These are phyloP conservation scores for Microthlaspi erraticum DNA, from an alignment of 345 rosid genomes.

Conservation along the genomic window DNA sequence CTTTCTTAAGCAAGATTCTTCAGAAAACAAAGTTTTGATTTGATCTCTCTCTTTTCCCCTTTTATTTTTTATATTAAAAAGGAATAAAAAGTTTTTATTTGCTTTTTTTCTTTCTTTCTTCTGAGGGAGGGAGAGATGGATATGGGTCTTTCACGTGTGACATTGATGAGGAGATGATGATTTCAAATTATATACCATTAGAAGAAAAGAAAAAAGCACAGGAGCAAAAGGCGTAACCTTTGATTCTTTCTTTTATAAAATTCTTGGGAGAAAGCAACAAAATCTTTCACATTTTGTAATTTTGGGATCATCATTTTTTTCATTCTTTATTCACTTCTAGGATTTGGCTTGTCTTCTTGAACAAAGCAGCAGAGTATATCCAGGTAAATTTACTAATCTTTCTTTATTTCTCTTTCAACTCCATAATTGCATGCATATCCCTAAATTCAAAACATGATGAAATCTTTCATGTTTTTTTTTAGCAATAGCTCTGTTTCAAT, in stretches of 20 bases:
- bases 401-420: constrained; percentile 26
- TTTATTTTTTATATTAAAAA: constrained; percentile 1
- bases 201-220: constrained; percentile 1
- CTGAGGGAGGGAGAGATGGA: constrained; percentile 28
- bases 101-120: constrained; percentile 37
- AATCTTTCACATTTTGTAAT: constrained; percentile 27
- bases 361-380: constrained; percentile 47
- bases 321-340: constrained; percentile 25
- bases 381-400: constrained; percentile 56
- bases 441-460: constrained; percentile 11
- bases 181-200: constrained; percentile 28
- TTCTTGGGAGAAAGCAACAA: constrained; percentile 2
- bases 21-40: neutral
- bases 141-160: constrained; percentile 47
- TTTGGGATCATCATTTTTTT: constrained; percentile 49
- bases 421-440: constrained; percentile 36
- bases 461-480: constrained; percentile 28
- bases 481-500: constrained; percentile 14
- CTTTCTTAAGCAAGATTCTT: constrained; percentile 49
- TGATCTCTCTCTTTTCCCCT: neutral
- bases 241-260: constrained; percentile 6
- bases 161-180: constrained; percentile 45
- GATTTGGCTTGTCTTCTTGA: constrained; percentile 53
- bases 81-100: neutral
- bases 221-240: constrained; percentile 7